A percentile compares a stretch with the other conserved stretches of the same genome.
phyloP scores from a whole-genome alignment of 441 rosid species.

The Brassica balearica region DNA sequence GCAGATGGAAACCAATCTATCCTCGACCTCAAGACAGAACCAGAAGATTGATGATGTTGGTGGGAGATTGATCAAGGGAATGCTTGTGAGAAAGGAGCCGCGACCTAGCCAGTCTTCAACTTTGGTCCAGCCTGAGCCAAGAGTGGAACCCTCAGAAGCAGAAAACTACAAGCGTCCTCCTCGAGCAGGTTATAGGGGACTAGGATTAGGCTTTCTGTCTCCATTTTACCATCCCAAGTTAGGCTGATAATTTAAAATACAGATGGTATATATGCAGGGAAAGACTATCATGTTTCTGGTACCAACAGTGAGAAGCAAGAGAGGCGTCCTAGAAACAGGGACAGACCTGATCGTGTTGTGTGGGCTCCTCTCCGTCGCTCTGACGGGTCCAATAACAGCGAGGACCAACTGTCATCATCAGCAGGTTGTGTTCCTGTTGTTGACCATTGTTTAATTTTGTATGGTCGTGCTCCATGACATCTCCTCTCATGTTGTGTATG shows the following conservation, averaged over 20 bases:
- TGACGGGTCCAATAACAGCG: conserved; percentile 55
- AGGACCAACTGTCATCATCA: conserved; percentile 47
- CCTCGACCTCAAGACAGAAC: conserved; percentile 48
- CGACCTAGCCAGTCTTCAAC: conserved; percentile 43
- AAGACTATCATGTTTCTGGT: conserved; percentile 51
- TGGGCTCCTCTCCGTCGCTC: conserved; percentile 65
- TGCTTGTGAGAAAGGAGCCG: conserved; percentile 55
- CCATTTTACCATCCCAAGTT: conserved; percentile 22
- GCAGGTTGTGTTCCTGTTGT: conserved; percentile 34
- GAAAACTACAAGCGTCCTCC: conserved; percentile 56
- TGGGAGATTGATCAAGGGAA: conserved; percentile 61
- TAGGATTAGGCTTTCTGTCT: conserved; percentile 26
- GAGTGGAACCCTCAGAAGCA: conserved; percentile 46
- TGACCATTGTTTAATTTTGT: background rate
- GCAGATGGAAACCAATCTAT: conserved; percentile 44
- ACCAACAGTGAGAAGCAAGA: conserved; percentile 60
- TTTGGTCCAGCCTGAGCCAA: conserved; percentile 52
- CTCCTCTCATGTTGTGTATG: conserved; percentile 28
- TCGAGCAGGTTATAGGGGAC: conserved; percentile 41
- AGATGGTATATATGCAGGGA: conserved; percentile 54
- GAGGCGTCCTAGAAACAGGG: conserved; percentile 64
- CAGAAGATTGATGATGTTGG: conserved; percentile 53
- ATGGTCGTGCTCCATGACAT: conserved; percentile 1
- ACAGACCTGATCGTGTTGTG: conserved; percentile 62
- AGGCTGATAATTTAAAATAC: conserved; percentile 34